Percentiles rank a stretch among this genome's conserved stretches.
These are phyloP conservation scores for Craspedostauros australis DNA, from an alignment of 108 stramenopile genomes.

Conservation along the genomic window DNA sequence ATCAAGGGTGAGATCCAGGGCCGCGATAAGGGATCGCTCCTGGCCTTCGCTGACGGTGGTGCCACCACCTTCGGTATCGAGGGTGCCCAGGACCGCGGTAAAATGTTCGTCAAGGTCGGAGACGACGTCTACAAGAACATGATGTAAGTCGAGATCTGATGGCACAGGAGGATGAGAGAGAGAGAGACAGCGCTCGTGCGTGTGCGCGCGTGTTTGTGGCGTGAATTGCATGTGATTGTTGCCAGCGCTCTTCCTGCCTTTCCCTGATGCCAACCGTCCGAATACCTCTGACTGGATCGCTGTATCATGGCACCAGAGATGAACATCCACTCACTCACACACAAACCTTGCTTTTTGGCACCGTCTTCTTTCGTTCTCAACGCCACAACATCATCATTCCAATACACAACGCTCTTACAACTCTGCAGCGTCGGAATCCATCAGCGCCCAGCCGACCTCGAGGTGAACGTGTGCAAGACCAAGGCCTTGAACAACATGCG, in stretches of 20 bases:
- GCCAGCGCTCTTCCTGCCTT: too few relatives aligned
- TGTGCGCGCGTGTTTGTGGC: too few relatives aligned
- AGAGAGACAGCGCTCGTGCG: too few relatives aligned
- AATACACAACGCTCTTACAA: conserved; percentile 1
- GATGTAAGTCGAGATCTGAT: conserved; percentile 81
- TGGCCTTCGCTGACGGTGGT: conserved; percentile 89
- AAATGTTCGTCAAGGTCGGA: conserved; percentile 76
- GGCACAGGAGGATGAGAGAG: too few relatives aligned
- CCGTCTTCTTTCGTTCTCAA: too few relatives aligned
- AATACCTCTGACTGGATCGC: too few relatives aligned
- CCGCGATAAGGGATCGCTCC: conserved; percentile 92
- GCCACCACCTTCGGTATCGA: conserved; percentile 89
- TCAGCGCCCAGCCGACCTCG: conserved; percentile 95
- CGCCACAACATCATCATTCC: too few relatives aligned
- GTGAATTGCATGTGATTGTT: too few relatives aligned
- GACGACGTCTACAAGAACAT: conserved; percentile 93
- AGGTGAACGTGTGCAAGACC: conserved; percentile 96
- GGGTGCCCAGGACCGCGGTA: conserved; percentile 93
- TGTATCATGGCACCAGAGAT: too few relatives aligned
- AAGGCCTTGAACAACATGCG: conserved; percentile 98
- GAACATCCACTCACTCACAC: too few relatives aligned
- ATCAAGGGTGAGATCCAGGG: conserved; percentile 83
- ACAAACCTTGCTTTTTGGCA: too few relatives aligned
- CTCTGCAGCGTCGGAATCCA: conserved; percentile 85
- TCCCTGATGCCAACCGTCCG: too few relatives aligned